These are phyloP conservation scores for Paramyrothecium sp. DNA, from an alignment of 2,329 filamentous ascomycete genomes.

Conservation along the genomic window DNA sequence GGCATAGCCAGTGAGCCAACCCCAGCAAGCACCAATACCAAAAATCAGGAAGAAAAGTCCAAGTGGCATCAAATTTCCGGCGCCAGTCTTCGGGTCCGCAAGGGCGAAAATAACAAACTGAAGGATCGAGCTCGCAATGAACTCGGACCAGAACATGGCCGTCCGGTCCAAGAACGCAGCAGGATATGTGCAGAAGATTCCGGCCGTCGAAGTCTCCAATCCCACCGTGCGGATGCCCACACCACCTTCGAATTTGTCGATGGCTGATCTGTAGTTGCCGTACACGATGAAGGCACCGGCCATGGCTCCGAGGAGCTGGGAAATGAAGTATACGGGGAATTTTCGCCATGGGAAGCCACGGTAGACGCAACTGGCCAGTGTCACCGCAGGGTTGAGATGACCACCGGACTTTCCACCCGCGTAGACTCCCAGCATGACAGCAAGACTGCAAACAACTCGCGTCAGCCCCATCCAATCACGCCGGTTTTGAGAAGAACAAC, in stretches of 20 bases:
- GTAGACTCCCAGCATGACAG: constrained; percentile 69
- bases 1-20: constrained; percentile 75
- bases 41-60: constrained; percentile 72
- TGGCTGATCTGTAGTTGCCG: constrained; percentile 63
- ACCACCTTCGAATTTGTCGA: constrained; percentile 63
- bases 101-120: constrained; percentile 73
- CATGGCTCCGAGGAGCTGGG: constrained; percentile 68
- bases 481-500: too few relatives aligned
- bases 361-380: constrained; percentile 66
- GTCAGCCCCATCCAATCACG: constrained; percentile 5
- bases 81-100: constrained; percentile 59
- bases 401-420: constrained; percentile 63
- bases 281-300: constrained; percentile 59
- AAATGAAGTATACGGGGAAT: constrained; percentile 65
- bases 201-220: constrained; percentile 59
- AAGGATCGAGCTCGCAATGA: constrained; percentile 64
- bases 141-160: constrained; percentile 70
- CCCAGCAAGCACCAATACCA: constrained; percentile 70
- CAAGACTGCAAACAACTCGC: constrained; percentile 43
- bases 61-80: constrained; percentile 55
- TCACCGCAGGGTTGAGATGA: constrained; percentile 71
- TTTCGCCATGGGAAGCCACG: constrained; percentile 68
- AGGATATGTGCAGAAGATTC: constrained; percentile 73
- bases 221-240: constrained; percentile 60
- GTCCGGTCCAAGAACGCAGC: constrained; percentile 63